Conservation (phyloP, 805 yeast genomes). For the Yarrowia keelungensis region DNA sequence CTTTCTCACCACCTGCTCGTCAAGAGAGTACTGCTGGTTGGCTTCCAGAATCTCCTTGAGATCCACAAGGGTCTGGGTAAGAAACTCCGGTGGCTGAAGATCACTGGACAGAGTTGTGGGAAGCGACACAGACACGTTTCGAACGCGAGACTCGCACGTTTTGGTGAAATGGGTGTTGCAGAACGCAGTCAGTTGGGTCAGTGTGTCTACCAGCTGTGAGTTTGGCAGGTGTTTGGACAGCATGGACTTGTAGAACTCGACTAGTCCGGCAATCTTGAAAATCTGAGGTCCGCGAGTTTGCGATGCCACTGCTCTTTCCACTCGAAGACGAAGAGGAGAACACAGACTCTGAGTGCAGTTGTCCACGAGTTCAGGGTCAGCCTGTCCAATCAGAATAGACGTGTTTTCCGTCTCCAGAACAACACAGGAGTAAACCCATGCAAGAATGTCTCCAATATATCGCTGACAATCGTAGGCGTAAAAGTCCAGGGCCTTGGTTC, state of each 20-base stretch:
- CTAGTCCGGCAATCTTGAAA: conserved; percentile 64
- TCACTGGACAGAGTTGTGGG: conserved; percentile 49
- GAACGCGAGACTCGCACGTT: conserved; percentile 52
- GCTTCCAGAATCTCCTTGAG: conserved; percentile 64
- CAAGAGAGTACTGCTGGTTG: conserved; percentile 39
- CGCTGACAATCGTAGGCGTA: conserved; percentile 82
- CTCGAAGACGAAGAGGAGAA: conserved; percentile 64
- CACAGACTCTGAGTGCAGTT: conserved; percentile 62
- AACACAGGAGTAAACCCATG: conserved; percentile 82
- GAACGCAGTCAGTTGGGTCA: conserved; percentile 49
- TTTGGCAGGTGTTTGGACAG: conserved; percentile 55
- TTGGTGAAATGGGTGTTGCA: conserved; percentile 54
- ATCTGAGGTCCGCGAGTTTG: conserved; percentile 65
- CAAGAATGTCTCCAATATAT: conserved; percentile 85
- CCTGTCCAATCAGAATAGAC: conserved; percentile 62
- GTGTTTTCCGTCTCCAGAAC: conserved; percentile 87
- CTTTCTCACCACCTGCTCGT: conserved; percentile 41
- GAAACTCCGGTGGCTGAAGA: conserved; percentile 84
- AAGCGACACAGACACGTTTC: conserved; percentile 48
- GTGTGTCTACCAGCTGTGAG: conserved; percentile 46
- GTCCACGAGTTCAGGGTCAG: conserved; percentile 53
- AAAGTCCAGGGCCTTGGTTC: conserved; percentile 61
- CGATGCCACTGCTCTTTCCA: conserved; percentile 71
- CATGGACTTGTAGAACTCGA: conserved; percentile 73
- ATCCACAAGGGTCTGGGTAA: conserved; percentile 67